Evolutionary conservation across 305 asterid genomes (phyloP), one percentile per base, ranked within the genome.

Genomic region (Fraxinus platypoda): DNA sequence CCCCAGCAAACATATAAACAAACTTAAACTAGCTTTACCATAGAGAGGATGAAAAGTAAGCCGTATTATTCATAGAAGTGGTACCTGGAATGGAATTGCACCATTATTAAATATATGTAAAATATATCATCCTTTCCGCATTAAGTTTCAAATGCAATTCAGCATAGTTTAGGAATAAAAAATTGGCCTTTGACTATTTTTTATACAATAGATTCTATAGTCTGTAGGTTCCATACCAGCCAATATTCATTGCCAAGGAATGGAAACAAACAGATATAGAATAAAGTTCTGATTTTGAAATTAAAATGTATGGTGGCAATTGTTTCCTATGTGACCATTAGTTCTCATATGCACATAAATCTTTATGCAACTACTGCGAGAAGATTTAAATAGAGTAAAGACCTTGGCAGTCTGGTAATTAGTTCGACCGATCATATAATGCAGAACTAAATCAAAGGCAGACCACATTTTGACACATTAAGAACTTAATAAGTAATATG

Each of bases 331-430:
- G 3, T 64, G 80, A 70, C 52, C 70, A 30, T 13, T 35, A 74
- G 71, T 25, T 70, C 79, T 54, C 52, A 59, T 72, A 73, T 26
- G 38, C 38, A 68, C 78, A 82, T 62, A 26, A 54, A 43, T 59
- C 11, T 19, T 1, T 78, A 1, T 15, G 37, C 30, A 49, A 75
- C 21, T 59, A 59, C n/a, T 28, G 46, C 1, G 8, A 1, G 21
- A 71, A 6, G 52, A 13, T 68, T 77, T 34, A 59, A 68, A 68
- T 21, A 11, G 74, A 30, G 33, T 30, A 31, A 31, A 31, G 74
- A 76, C 38, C 64, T 9, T 9, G 34, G 37, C 66, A 12, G 21
- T 64, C 25, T 4, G 72, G 52, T 8, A 46, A n/a, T 75, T 77
- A 77, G 25, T 31, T 76, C n/a, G 21, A 81, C 38, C 2, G 1